Conservation (phyloP, 2,329 filamentous ascomycete species). For the Claviceps africana region DNA sequence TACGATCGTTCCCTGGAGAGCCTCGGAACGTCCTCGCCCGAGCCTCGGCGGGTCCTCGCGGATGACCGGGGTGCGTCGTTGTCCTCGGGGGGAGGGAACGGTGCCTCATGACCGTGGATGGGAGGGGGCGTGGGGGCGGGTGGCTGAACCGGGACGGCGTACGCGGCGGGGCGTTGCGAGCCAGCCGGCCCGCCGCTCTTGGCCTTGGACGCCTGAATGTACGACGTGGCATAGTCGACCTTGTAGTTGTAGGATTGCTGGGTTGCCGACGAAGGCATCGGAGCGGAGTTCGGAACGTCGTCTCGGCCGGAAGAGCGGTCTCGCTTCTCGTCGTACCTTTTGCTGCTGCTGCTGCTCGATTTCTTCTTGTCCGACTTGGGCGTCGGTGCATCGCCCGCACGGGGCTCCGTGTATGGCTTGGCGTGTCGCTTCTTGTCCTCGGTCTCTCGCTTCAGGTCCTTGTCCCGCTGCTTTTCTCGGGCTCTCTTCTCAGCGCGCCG, state of each 20-base stretch:
- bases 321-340: slow-evolving; percentile 24
- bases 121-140: slow-evolving; percentile 25
- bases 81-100: slow-evolving; percentile 15
- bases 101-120: slow-evolving; percentile 11
- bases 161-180: slow-evolving; percentile 11
- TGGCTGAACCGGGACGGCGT: slow-evolving; percentile 13
- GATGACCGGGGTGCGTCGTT: slow-evolving; percentile 22
- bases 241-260: slow-evolving; percentile 12
- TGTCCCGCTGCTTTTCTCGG: slow-evolving; percentile 22
- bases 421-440: slow-evolving; percentile 23
- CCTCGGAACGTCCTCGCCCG: slow-evolving; percentile 14
- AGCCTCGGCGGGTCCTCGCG: slow-evolving; percentile 20
- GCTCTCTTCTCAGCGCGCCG: slow-evolving; percentile 22
- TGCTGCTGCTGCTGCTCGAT: slow-evolving; percentile 22
- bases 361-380: slow-evolving; percentile 25
- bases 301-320: slow-evolving; percentile 22
- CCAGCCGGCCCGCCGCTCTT: slow-evolving; percentile 9
- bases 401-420: slow-evolving; percentile 23
- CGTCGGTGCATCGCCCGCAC: slow-evolving; percentile 16
- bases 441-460: slow-evolving; percentile 23
- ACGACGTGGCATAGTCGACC: slow-evolving; percentile 12
- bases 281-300: slow-evolving; percentile 13
- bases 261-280: slow-evolving; percentile 11
- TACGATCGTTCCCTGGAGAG: slow-evolving; percentile 16
- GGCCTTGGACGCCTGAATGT: slow-evolving; percentile 20